Percentiles rank a stretch among this genome's conserved stretches.
Conservation (phyloP, 768 basidiomycete species). For the Lepiota brunneoincarnata region DNA sequence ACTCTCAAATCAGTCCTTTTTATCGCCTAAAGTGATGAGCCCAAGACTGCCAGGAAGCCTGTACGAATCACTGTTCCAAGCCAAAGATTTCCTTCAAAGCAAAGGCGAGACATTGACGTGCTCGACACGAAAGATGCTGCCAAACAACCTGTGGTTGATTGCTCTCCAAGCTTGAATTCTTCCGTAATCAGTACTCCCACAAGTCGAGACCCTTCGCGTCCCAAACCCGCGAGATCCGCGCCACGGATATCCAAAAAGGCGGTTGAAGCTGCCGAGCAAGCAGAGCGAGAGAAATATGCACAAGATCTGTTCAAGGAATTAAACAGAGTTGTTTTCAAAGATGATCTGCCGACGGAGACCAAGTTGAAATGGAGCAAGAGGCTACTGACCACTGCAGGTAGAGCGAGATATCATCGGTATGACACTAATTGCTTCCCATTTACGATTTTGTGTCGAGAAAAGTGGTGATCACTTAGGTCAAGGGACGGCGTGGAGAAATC, state of each 20-base stretch:
- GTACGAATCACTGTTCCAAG: constrained; percentile 19
- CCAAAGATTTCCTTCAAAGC: not conserved
- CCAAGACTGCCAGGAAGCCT: constrained; percentile 46
- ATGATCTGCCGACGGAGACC: constrained; percentile 51
- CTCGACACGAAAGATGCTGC: constrained; percentile 15
- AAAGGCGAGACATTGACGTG: not conserved
- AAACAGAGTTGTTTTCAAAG: constrained; percentile 55
- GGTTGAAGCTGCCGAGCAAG: constrained; percentile 39
- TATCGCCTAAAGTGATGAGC: constrained; percentile 44
- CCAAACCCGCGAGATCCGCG: constrained; percentile 12
- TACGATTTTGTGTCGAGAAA: not conserved
- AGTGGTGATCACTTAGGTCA: constrained; percentile 32
- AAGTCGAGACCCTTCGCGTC: not conserved
- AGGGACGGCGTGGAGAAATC: constrained; percentile 56
- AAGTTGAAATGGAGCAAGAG: constrained; percentile 66
- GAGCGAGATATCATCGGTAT: constrained; percentile 64
- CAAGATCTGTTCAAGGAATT: constrained; percentile 56
- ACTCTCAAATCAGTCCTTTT: not conserved
- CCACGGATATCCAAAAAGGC: constrained; percentile 37
- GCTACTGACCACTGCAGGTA: constrained; percentile 65
- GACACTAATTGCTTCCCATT: constrained; percentile 6
- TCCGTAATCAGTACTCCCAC: not conserved
- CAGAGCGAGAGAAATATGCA: constrained; percentile 50
- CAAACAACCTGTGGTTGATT: not conserved
- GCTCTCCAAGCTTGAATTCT: not conserved